phyloP scores from a whole-genome alignment of 306 rosid species.

The Cucumis hystrix region DNA sequence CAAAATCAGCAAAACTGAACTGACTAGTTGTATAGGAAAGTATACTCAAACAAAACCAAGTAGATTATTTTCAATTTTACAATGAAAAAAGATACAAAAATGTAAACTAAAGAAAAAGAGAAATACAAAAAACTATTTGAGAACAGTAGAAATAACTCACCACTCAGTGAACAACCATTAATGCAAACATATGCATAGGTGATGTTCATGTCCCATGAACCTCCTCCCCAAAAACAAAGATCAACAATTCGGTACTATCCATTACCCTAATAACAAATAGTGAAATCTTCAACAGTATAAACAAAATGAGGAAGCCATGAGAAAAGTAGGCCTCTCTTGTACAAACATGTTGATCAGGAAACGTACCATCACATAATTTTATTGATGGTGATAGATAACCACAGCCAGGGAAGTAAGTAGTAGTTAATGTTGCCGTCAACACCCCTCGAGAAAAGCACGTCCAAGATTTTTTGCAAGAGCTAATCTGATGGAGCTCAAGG shows the following conservation, averaged over 20 bases:
- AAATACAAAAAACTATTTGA: no score
- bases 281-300: neutral
- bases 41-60: no score
- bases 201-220: neutral
- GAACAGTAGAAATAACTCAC: neutral
- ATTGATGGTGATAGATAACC: neutral
- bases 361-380: neutral
- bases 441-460: conserved; percentile 71
- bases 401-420: neutral
- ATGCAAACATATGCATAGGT: neutral
- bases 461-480: conserved; percentile 87
- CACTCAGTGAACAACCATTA: neutral
- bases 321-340: neutral
- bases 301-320: neutral
- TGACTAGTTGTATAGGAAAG: no score
- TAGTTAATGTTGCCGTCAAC: no score
- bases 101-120: no score
- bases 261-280: neutral
- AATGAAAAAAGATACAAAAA: no score
- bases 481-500: conserved; percentile 51
- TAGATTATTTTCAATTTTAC: no score
- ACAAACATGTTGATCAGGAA: neutral
- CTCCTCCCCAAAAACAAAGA: neutral
- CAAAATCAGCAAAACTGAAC: no score
- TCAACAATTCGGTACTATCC: neutral